phyloP scores from a whole-genome alignment of 192 early-diverging fungal species.

The Umbelopsis sp. region DNA sequence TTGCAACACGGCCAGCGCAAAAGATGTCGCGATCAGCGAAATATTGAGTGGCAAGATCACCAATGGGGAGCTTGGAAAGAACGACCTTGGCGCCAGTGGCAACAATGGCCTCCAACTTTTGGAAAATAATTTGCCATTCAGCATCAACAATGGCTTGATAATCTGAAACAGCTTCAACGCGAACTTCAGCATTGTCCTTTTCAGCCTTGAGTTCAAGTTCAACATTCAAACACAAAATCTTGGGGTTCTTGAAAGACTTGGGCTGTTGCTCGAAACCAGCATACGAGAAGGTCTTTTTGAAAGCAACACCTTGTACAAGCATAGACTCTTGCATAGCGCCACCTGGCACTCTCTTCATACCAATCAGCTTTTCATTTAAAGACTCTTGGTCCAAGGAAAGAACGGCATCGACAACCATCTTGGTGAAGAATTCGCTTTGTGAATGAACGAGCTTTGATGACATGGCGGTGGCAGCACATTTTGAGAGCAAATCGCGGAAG shows the following conservation, averaged over 20 bases:
- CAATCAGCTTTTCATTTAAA: conserved; percentile 96
- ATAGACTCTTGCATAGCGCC: conserved; percentile 99
- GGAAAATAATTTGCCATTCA: conserved; percentile 99
- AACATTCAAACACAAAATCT: conserved; percentile 92
- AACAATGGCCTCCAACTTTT: conserved; percentile 96
- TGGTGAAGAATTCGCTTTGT: conserved; percentile 96
- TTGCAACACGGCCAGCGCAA: conserved; percentile 95
- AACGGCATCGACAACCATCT: conserved; percentile 98
- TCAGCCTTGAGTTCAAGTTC: conserved; percentile 99
- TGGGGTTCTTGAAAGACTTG: conserved; percentile 89
- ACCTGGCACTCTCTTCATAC: conserved; percentile 97
- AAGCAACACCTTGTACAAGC: conserved; percentile 94
- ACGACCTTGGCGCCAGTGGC: conserved; percentile 97
- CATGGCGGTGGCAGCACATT: conserved; percentile 98
- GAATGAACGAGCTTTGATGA: conserved; percentile 97
- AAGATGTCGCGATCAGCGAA: conserved; percentile 99
- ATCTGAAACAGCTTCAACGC: conserved; percentile 93
- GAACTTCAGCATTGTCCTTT: conserved; percentile 98
- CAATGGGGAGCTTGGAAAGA: conserved; percentile 95
- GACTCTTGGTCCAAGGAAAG: conserved; percentile 93
- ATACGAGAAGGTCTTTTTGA: conserved; percentile 99
- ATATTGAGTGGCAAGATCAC: conserved; percentile 99
- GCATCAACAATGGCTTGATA: conserved; percentile 99
- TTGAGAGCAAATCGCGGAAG: conserved; percentile 88
- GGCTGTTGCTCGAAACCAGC: conserved; percentile 99